Conservation (phyloP, 352 stramenopile genomes). For the Plasmopara viticola region DNA sequence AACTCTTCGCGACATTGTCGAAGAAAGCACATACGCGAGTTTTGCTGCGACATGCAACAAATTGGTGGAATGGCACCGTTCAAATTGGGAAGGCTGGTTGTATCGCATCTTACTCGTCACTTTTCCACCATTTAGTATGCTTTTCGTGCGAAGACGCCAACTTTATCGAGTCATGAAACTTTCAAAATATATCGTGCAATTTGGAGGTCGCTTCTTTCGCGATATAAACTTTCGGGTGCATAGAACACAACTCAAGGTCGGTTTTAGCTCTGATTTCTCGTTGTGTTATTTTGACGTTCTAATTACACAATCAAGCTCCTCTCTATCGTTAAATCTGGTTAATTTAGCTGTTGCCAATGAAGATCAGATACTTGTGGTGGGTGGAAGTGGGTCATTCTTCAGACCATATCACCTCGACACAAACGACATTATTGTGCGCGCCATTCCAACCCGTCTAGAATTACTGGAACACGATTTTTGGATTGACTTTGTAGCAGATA, state of each 20-base stretch:
- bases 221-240: constrained; percentile 77
- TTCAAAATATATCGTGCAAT: constrained; percentile 57
- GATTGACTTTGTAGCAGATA: constrained; percentile 74
- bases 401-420: constrained; percentile 75
- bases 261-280: constrained; percentile 81
- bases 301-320: constrained; percentile 29
- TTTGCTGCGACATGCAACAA: constrained; percentile 76
- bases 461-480: constrained; percentile 75
- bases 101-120: constrained; percentile 47
- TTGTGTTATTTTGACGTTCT: constrained; percentile 79
- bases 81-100: constrained; percentile 60
- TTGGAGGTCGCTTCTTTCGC: constrained; percentile 70
- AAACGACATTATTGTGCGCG: constrained; percentile 76
- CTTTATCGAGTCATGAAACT: constrained; percentile 57
- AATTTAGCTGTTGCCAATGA: constrained; percentile 19
- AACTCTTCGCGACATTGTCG: constrained; percentile 60
- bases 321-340: constrained; percentile 23
- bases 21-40: constrained; percentile 62
- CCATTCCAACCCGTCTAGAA: constrained; percentile 56
- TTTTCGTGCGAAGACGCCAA: constrained; percentile 67
- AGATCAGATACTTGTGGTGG: constrained; percentile 50
- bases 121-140: constrained; percentile 41
- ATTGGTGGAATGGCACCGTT: constrained; percentile 47
- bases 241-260: constrained; percentile 69
- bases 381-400: constrained; percentile 76